Percentiles rank a stretch among this genome's conserved stretches.
These are phyloP conservation scores for Zalaria obscura DNA, from an alignment of 2,329 filamentous ascomycete species.

Conservation along the genomic window DNA sequence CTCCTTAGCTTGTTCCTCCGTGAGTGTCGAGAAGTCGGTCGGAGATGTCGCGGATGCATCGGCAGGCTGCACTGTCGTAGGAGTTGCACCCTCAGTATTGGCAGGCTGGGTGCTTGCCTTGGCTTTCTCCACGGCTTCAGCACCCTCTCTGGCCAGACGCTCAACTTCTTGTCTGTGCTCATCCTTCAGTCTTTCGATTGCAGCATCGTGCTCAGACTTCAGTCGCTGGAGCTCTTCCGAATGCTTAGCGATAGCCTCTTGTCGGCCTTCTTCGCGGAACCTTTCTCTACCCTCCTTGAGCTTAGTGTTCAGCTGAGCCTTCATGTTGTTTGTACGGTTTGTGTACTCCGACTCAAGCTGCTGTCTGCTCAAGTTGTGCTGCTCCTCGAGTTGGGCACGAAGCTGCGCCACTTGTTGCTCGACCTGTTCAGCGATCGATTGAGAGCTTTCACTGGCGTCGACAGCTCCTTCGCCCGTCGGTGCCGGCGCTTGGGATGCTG, in stretches of 20 bases:
- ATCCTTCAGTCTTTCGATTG: constrained; percentile 23
- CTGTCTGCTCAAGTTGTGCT: constrained; percentile 21
- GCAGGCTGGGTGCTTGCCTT: constrained; percentile 12
- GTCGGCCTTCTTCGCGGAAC: constrained; percentile 19
- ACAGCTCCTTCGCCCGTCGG: constrained; percentile 10
- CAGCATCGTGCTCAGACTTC: constrained; percentile 30
- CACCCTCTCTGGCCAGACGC: constrained; percentile 19
- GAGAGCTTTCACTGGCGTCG: constrained; percentile 7
- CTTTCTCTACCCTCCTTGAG: constrained; percentile 34
- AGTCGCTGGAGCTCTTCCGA: constrained; percentile 35
- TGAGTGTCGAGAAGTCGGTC: constrained; percentile 20
- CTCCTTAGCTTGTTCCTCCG: constrained; percentile 35
- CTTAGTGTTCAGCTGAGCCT: constrained; percentile 52
- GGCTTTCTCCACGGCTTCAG: constrained; percentile 21
- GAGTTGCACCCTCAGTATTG: constrained; percentile 16
- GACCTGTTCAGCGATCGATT: constrained; percentile 34
- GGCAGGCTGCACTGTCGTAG: constrained; percentile 5
- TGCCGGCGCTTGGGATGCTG: constrained; percentile 12
- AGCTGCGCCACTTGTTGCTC: constrained; percentile 25
- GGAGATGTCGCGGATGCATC: not conserved
- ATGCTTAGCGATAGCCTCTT: constrained; percentile 25
- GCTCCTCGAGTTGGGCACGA: constrained; percentile 21
- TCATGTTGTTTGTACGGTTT: constrained; percentile 55
- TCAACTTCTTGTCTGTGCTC: constrained; percentile 23
- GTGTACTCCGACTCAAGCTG: constrained; percentile 36